Base-by-base conservation (phyloP, 495 filamentous ascomycete genomes). In the Aspergillus ostianus region DNA sequence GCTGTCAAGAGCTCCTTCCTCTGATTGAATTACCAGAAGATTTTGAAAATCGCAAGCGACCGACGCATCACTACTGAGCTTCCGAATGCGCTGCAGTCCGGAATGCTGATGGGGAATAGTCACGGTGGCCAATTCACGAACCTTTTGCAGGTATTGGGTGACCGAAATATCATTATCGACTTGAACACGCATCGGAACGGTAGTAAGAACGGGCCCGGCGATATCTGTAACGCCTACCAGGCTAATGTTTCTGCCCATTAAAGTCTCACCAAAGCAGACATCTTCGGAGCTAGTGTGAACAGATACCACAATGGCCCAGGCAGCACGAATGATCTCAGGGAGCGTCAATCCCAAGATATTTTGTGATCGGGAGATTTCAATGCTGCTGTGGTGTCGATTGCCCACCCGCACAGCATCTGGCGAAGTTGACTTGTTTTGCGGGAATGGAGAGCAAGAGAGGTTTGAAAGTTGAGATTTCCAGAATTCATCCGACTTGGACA, bases 11-110 rank as follows among this genome's bases (percentile, higher is more conserved):
- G 63, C 52, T 4, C 62, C 64, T 7, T 73, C 70, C 0, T 64
- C 72, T 0, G 79, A 69, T 53, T 87, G 71, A 55, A 90, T 81
- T 1, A 83, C 81, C 5, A 89, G 73, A 8, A 88, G 63, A 63
- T 82, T 89, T 54, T 84, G 80, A 69, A 90, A 84, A 32, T 87
- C 83, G 63, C 86, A 90, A 10, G 84, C 87, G 57, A 62, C 48
- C 7, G 72, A 62, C 0, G 72, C 64, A 57, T 80, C 73, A 5
- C 53, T 57, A 58, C 68, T 73, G 15, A 82, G 60, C 17, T 73
- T 68, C 2, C 70, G 69, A 29, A 81, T 80, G 15, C 69, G 66
- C 48, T 79, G 77, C 0, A 82, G 66, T 27, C 79, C 80, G 15
- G 68, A 58, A 50, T 82, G 78, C 49, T 83, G 74, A 55, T 79